Percentiles rank a stretch among this genome's conserved stretches.
phyloP scores from a whole-genome alignment of 257 asterid genomes.

The Parsonsia alboflavescens region DNA sequence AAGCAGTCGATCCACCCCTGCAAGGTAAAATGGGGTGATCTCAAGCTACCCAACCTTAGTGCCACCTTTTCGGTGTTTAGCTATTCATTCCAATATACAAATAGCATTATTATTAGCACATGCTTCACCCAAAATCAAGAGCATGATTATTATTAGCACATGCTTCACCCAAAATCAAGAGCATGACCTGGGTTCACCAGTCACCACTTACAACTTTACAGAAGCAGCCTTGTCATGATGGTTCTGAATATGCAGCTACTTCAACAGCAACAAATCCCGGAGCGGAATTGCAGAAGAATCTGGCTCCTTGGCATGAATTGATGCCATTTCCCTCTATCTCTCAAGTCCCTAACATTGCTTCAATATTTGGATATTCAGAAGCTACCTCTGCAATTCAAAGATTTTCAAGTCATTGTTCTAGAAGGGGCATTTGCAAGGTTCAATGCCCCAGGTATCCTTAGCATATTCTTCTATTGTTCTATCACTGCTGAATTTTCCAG shows the following conservation, averaged over 20 bases:
- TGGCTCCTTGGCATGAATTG: background rate
- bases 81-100: background rate
- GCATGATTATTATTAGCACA: background rate
- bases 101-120: background rate
- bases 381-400: background rate
- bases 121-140: no score
- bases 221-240: background rate
- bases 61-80: background rate
- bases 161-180: no score
- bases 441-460: slow-evolving; percentile 40
- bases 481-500: slow-evolving; percentile 52
- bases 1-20: background rate
- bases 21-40: background rate
- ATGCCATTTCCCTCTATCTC: background rate
- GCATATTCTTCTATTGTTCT: slow-evolving; percentile 47
- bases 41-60: background rate
- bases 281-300: background rate
- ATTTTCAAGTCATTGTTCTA: slow-evolving; percentile 1
- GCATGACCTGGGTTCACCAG: no score
- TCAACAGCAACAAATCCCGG: background rate
- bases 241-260: background rate
- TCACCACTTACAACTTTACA: background rate
- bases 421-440: slow-evolving; percentile 48
- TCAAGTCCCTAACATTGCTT: background rate
- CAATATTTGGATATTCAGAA: background rate